Percentiles rank a stretch among this genome's conserved stretches.
phyloP scores from a whole-genome alignment of 2,329 filamentous ascomycete genomes.

The Calonectria ilicicola region DNA sequence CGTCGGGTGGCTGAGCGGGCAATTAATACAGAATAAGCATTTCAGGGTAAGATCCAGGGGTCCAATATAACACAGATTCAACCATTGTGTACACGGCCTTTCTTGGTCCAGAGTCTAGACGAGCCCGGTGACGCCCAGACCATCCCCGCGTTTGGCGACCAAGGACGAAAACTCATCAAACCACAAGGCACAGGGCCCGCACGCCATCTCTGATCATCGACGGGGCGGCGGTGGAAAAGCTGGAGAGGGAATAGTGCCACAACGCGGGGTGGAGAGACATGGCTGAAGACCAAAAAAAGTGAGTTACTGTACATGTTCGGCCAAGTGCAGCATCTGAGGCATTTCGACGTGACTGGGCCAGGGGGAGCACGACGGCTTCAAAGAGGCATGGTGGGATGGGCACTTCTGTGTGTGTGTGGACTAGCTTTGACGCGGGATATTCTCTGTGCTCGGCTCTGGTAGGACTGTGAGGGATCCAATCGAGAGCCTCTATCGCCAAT shows the following conservation, averaged over 20 bases:
- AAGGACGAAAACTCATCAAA: slow-evolving; percentile 10
- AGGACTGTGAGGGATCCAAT: slow-evolving; percentile 31
- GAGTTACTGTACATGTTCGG: slow-evolving; percentile 17
- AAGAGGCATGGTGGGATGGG: not conserved
- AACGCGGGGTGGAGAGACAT: not conserved
- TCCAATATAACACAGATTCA: slow-evolving; percentile 6
- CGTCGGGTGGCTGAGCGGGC: slow-evolving; percentile 20
- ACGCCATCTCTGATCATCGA: slow-evolving; percentile 6
- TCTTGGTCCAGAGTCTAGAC: not conserved
- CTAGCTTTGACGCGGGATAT: slow-evolving; percentile 36
- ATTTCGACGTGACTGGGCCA: slow-evolving; percentile 13
- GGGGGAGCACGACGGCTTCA: not conserved
- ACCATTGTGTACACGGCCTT: not conserved
- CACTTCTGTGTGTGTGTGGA: slow-evolving; percentile 4
- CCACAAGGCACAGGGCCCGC: slow-evolving; percentile 26
- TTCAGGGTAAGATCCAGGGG: slow-evolving; percentile 15
- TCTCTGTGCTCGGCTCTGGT: slow-evolving; percentile 24
- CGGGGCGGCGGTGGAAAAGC: slow-evolving; percentile 2
- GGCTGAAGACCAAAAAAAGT: not conserved
- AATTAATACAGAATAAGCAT: slow-evolving; percentile 9
- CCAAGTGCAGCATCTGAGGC: slow-evolving; percentile 24
- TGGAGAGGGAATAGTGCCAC: slow-evolving; percentile 4
- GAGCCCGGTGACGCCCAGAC: slow-evolving; percentile 17
- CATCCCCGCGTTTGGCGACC: slow-evolving; percentile 45
- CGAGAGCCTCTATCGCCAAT: slow-evolving; percentile 37